Evolutionary conservation across 2,329 filamentous ascomycete genomes (phyloP).

Genomic region (Penicillium sp.): DNA sequence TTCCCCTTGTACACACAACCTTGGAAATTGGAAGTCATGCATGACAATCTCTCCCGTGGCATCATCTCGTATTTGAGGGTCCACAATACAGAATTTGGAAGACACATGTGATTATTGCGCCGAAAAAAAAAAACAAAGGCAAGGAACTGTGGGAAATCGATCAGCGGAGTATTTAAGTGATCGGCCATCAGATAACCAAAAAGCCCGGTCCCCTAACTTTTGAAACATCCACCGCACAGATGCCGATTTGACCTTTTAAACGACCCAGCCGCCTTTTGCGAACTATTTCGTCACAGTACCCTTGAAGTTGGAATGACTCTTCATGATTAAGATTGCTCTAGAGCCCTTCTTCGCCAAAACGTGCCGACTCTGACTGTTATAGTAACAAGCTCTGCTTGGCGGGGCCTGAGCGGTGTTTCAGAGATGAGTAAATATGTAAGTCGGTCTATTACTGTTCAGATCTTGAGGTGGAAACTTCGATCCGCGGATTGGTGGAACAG

Average conservation of each 20-base stretch:
- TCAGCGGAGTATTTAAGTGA: neutral
- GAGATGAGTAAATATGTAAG: neutral
- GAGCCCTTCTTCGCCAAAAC: neutral
- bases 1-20: neutral
- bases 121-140: neutral
- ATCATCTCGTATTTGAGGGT: neutral
- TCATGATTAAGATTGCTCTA: neutral
- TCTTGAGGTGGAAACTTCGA: neutral
- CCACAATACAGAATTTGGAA: neutral
- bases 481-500: neutral
- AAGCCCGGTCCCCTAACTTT: neutral
- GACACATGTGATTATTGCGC: neutral
- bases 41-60: neutral
- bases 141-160: neutral
- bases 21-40: neutral
- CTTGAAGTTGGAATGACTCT: neutral
- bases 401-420: neutral
- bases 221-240: neutral
- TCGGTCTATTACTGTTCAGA: neutral
- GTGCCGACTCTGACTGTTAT: neutral
- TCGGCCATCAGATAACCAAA: neutral
- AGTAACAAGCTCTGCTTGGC: neutral
- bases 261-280: neutral
- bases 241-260: neutral
- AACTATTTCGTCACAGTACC: neutral